Evolutionary conservation across 352 stramenopile species (phyloP), one percentile per base, ranked within the genome.

Genomic region (Phytophthora pistaciae): DNA sequence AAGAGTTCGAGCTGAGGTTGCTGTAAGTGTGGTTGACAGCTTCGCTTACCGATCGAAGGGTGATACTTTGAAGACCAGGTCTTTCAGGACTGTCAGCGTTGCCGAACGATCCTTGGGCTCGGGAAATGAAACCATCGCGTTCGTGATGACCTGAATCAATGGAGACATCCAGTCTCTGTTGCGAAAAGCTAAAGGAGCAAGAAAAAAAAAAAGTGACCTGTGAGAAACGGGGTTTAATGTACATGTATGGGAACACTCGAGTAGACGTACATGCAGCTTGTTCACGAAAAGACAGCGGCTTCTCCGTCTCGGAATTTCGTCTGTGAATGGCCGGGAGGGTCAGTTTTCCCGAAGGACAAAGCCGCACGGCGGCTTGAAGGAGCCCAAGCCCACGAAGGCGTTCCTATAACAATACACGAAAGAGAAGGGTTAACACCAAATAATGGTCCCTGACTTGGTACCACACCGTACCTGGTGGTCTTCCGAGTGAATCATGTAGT

Each of bases 111-210:
- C 76, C 0, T 31, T 72, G 14, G 72, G 50, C 3, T 92, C 78
- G 20, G 75, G 67, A 60, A 87, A 86, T 18, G 84, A 88, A 8
- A 94, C 78, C 81, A 94, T 92, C n/a, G 80, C 77, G 21, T 90
- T 93, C 2, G 84, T 90, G 20, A 86, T 72, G 1, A 90, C 77
- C 60, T 94, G 80, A 20, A 91, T 69, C 14, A 92, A 61, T 10
- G 81, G 74, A 52, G 77, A 79, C 10, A 92, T 60, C 87, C 85
- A 93, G 58, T 92, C 82, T 31, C 77, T 66, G 0, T 67, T 38
- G 5, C 56, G 57, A 57, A 86, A 85, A 20, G 66, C 83, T 92
- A 33, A 3, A 66, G 31, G 8, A 16, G 14, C 11, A 42, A 48
- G 13, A 52, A 52, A 23, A 52, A n/a, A n/a, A 25, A 49, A 49